A percentile compares a stretch with the other conserved stretches of the same genome.
These are phyloP conservation scores for Gaillardinia entomophila DNA, from an alignment of 805 yeast genomes.

Conservation along the genomic window DNA sequence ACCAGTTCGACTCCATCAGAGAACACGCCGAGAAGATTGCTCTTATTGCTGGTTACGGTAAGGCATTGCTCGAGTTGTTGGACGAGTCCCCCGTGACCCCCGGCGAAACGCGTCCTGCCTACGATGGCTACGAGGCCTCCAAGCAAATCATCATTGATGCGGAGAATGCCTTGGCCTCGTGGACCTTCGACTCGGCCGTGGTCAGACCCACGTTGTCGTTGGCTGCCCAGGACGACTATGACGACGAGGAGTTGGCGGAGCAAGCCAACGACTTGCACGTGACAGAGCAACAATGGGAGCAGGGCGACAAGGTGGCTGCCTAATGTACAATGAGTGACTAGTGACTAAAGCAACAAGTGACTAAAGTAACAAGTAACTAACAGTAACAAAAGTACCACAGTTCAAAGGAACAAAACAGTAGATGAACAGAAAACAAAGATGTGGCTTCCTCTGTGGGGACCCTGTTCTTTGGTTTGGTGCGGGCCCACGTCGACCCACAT, in stretches of 20 bases:
- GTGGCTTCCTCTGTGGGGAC: too few species aligned
- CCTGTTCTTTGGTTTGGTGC: too few species aligned
- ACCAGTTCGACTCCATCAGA: slow-evolving; percentile 92
- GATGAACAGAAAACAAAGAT: too few species aligned
- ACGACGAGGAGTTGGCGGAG: slow-evolving; percentile 38
- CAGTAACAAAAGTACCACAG: too few species aligned
- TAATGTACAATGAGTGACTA: too few species aligned
- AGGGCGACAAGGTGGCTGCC: slow-evolving; percentile 23
- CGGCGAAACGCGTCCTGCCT: slow-evolving; percentile 97
- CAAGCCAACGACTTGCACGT: slow-evolving; percentile 41
- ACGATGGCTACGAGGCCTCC: slow-evolving; percentile 97
- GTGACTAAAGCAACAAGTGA: too few species aligned
- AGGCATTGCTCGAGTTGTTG: slow-evolving; percentile 89
- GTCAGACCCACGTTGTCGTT: slow-evolving; percentile 90
- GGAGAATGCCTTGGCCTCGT: slow-evolving; percentile 88
- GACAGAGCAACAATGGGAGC: slow-evolving; percentile 50
- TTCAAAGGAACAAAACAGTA: too few species aligned
- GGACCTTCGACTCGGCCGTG: slow-evolving; percentile 95
- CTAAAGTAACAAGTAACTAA: too few species aligned
- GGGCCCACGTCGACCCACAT: too few species aligned
- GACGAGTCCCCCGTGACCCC: slow-evolving; percentile 98
- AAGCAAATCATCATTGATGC: slow-evolving; percentile 97
- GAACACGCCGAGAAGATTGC: slow-evolving; percentile 96
- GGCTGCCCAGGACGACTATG: slow-evolving; percentile 55
- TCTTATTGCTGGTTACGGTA: slow-evolving; percentile 97